Percentiles rank a stretch among this genome's conserved stretches.
Conservation (phyloP, 2,329 filamentous ascomycete genomes). For the Trichoderma endophyticum region DNA sequence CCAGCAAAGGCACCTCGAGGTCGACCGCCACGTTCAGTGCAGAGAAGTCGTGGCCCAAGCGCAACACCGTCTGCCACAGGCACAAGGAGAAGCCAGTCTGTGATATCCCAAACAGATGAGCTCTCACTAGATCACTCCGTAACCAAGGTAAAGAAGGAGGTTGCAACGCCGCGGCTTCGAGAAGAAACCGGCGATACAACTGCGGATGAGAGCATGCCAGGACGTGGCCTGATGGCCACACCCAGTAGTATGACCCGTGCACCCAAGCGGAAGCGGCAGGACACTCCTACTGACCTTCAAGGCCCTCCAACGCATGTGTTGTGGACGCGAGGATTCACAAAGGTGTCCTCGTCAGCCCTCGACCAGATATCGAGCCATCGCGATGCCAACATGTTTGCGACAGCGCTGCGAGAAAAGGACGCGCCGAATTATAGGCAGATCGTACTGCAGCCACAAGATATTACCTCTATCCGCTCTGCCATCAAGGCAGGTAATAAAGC, state of each 20-base stretch:
- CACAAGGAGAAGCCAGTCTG: slow-evolving; percentile 44
- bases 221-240: slow-evolving; percentile 37
- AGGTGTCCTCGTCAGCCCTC: slow-evolving; percentile 68
- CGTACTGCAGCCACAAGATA: slow-evolving; percentile 71
- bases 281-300: slow-evolving; percentile 46
- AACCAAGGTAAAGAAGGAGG: slow-evolving; percentile 58
- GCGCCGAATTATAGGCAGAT: slow-evolving; percentile 73
- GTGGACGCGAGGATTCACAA: slow-evolving; percentile 72
- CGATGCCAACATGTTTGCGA: slow-evolving; percentile 75
- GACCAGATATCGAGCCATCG: slow-evolving; percentile 76
- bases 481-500: slow-evolving; percentile 70
- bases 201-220: slow-evolving; percentile 50
- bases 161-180: slow-evolving; percentile 50
- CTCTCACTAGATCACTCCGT: slow-evolving; percentile 43
- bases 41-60: slow-evolving; percentile 35
- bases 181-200: slow-evolving; percentile 57
- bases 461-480: slow-evolving; percentile 73
- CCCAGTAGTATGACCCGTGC: slow-evolving; percentile 38
- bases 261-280: slow-evolving; percentile 57
- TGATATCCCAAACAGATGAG: slow-evolving; percentile 48
- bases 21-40: slow-evolving; percentile 36
- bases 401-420: slow-evolving; percentile 69
- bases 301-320: slow-evolving; percentile 64
- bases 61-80: slow-evolving; percentile 35
- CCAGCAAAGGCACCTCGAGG: slow-evolving; percentile 29